A percentile compares a stretch with the other conserved stretches of the same genome.
Conservation (phyloP, 1,284 basidiomycete species). For the Cryptococcus maquisensis region DNA sequence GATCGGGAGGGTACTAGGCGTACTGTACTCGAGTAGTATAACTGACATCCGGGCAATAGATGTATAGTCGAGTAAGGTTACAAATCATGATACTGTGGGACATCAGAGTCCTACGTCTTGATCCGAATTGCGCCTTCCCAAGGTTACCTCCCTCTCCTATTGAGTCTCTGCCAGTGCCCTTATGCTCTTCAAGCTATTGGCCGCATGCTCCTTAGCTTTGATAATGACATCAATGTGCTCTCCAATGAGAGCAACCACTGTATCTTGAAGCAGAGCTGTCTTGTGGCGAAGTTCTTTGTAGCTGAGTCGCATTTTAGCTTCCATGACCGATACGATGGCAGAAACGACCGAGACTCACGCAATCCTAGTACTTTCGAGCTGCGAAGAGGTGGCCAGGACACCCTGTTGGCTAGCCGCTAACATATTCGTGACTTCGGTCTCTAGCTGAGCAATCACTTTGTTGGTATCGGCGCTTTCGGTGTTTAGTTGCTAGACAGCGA, state of each 20-base stretch:
- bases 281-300: slow-evolving; percentile 42
- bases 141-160: not conserved
- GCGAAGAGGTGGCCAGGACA: slow-evolving; percentile 31
- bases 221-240: slow-evolving; percentile 40
- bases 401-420: slow-evolving; percentile 37
- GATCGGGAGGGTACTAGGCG: too few relatives aligned
- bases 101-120: too few relatives aligned
- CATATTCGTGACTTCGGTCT: slow-evolving; percentile 36
- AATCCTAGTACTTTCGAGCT: slow-evolving; percentile 38
- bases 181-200: slow-evolving; percentile 36
- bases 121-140: too few relatives aligned
- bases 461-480: slow-evolving; percentile 32
- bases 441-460: slow-evolving; percentile 31
- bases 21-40: too few relatives aligned
- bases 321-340: not conserved
- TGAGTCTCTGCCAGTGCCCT: slow-evolving; percentile 40
- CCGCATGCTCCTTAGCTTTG: slow-evolving; percentile 43
- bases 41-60: too few relatives aligned
- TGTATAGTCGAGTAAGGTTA: too few relatives aligned
- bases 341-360: slow-evolving; percentile 26
- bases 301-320: slow-evolving; percentile 10
- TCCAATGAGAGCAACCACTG: slow-evolving; percentile 31
- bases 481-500: slow-evolving; percentile 29
- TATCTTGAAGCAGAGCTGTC: slow-evolving; percentile 36
- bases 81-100: too few relatives aligned